Evolutionary conservation across 2,329 filamentous ascomycete genomes (phyloP), one percentile per base, ranked within the genome.

Genomic region (Botrytis deweyae): DNA sequence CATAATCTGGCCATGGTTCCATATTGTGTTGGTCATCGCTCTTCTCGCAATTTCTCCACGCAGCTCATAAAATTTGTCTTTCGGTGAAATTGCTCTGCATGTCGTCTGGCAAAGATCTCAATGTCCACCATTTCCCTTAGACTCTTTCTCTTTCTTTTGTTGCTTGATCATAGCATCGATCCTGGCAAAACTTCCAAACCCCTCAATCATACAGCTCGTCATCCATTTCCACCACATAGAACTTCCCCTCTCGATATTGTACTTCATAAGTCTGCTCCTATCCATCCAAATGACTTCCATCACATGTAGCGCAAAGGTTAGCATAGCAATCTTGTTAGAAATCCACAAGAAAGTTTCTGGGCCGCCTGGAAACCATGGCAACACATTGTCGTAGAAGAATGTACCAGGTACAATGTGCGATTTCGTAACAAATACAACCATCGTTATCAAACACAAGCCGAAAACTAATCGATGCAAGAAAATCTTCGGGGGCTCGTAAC

Each of bases 281-380:
- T 87, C 86, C 77, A 91, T 84, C 80, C 85, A 83, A 63, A 83
- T 82, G n/a, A 86, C 83, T 84, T 98, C 95, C 4, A 82, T 74
- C 0, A 85, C 36, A 82, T 98, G 95, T 20, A 93, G 87, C 0
- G 79, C 84, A 1, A 93, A 5, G 73, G 95, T 88, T 0, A 88
- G 84, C 33, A 84, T 78, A 72, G 92, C 84, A 61, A 95, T 83
- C 22, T 83, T 80, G 67, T 87, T 87, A 75, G 91, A 89, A 1
- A 92, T 82, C 80, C 85, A 87, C 76, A 86, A 84, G 78, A 89
- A 91, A 73, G 87, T 87, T 3, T 80, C 81, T 3, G 89, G 86
- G 16, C 93, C 90, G 1, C 85, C 84, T 0, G 90, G 89, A 71
- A 90, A 88, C 58, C 83, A 80, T 14, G 78, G 79, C 44, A 90